These are phyloP conservation scores for Phytophthora capsici DNA, from an alignment of 352 stramenopile genomes.

Conservation along the genomic window DNA sequence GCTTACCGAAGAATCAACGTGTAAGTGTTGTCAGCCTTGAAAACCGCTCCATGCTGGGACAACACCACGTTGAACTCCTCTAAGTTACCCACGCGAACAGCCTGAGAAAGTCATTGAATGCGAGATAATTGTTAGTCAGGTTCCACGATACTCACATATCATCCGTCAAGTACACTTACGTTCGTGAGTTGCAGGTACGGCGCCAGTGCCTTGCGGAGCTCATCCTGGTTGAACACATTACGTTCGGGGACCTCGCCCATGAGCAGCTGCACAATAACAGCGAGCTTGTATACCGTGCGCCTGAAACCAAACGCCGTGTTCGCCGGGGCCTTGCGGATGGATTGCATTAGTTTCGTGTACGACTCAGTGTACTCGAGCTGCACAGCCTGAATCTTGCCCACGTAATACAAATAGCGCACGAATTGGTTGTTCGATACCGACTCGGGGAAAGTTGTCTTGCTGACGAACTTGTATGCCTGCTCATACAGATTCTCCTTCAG, in stretches of 20 bases:
- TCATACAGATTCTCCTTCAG: constrained; percentile 91
- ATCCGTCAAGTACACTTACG: constrained; percentile 39
- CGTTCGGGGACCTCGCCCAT: constrained; percentile 98
- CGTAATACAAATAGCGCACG: constrained; percentile 98
- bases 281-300: constrained; percentile 96
- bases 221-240: constrained; percentile 92
- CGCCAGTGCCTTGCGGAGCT: constrained; percentile 88
- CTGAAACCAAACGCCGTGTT: constrained; percentile 97
- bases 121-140: constrained; percentile 5
- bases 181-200: constrained; percentile 97
- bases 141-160: neutral
- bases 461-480: constrained; percentile 93
- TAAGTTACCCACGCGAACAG: constrained; percentile 96
- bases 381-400: constrained; percentile 95
- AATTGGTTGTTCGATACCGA: constrained; percentile 98
- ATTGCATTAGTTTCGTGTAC: constrained; percentile 97
- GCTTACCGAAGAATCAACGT: constrained; percentile 94
- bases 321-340: constrained; percentile 95
- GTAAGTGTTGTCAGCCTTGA: constrained; percentile 95
- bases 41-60: constrained; percentile 80
- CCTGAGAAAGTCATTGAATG: constrained; percentile 53
- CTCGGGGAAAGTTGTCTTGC: constrained; percentile 90
- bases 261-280: constrained; percentile 97
- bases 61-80: constrained; percentile 95
- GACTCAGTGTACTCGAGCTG: constrained; percentile 98